Evolutionary conservation across 2,329 filamentous ascomycete genomes (phyloP).

Genomic region (Leptographium procerum): DNA sequence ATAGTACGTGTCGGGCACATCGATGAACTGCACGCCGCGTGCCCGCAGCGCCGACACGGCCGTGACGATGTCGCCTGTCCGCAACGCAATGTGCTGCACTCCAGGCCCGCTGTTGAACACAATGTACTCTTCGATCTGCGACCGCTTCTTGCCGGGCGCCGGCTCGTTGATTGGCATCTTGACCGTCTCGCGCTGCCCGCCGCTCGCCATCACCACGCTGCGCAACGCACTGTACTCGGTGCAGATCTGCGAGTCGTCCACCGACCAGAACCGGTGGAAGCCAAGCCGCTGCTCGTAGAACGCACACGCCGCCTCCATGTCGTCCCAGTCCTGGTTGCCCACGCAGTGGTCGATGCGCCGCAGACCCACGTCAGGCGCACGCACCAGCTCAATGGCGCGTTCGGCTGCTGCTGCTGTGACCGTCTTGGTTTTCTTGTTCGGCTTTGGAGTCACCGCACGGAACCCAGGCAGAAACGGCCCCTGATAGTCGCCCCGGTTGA

Average conservation of each 20-base stretch:
- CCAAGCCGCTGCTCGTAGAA: constrained; percentile 81
- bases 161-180: constrained; percentile 99
- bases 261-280: constrained; percentile 96
- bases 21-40: constrained; percentile 89
- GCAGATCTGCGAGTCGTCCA: constrained; percentile 86
- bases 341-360: constrained; percentile 89
- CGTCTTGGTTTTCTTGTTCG: constrained; percentile 5
- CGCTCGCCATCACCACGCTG: constrained; percentile 80
- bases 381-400: constrained; percentile 18
- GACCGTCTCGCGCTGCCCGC: constrained; percentile 69
- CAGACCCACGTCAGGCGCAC: constrained; percentile 54
- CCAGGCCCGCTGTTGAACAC: constrained; percentile 82
- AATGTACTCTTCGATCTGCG: constrained; percentile 89
- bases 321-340: constrained; percentile 91
- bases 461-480: constrained; percentile 80
- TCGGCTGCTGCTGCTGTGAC: too few species aligned
- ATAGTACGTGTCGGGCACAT: constrained; percentile 81
- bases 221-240: constrained; percentile 85
- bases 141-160: constrained; percentile 77
- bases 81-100: constrained; percentile 86
- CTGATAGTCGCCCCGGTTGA: constrained; percentile 58
- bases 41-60: constrained; percentile 68
- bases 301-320: constrained; percentile 58
- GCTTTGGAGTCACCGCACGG: constrained; percentile 37
- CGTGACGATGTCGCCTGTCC: constrained; percentile 67